These are phyloP conservation scores for Daldinia decipiens DNA, from an alignment of 495 filamentous ascomycete genomes.

Conservation along the genomic window DNA sequence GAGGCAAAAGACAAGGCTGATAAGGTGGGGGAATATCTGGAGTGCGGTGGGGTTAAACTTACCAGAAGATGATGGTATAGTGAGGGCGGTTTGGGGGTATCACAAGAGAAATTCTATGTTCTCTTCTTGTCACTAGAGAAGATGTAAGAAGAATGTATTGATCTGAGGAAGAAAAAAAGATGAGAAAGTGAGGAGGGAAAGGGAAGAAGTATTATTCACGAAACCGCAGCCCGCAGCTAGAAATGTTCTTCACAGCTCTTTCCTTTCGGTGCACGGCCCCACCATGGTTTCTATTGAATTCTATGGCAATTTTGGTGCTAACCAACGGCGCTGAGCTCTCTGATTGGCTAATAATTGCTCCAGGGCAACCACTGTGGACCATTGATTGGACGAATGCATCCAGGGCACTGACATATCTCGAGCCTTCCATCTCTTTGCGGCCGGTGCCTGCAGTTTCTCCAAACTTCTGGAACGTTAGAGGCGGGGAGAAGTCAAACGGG, in stretches of 20 bases:
- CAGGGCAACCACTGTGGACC: conserved; percentile 40
- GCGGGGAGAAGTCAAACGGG: neutral
- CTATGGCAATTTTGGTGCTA: conserved; percentile 45
- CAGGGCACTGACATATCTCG: conserved; percentile 26
- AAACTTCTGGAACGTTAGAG: conserved; percentile 26
- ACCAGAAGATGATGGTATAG: conserved; percentile 29
- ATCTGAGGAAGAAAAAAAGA: conserved; percentile 27
- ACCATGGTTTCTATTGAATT: conserved; percentile 52
- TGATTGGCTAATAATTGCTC: conserved; percentile 41
- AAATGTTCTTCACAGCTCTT: conserved; percentile 49
- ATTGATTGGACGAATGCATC: conserved; percentile 43
- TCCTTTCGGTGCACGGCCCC: conserved; percentile 45
- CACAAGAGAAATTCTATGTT: conserved; percentile 27
- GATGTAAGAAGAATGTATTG: conserved; percentile 14
- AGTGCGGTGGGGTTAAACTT: conserved; percentile 33
- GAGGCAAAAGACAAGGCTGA: conserved; percentile 42
- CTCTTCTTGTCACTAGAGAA: conserved; percentile 19
- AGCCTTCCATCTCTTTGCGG: conserved; percentile 35
- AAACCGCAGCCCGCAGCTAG: conserved; percentile 36
- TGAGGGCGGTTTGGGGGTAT: conserved; percentile 37
- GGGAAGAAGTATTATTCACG: conserved; percentile 36
- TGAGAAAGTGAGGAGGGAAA: conserved; percentile 38
- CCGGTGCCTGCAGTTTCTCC: conserved; percentile 37
- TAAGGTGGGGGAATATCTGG: conserved; percentile 14
- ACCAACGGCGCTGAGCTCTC: conserved; percentile 10